Evolutionary conservation across 192 early-diverging fungal species (phyloP).

Genomic region (Linnemannia zychae): DNA sequence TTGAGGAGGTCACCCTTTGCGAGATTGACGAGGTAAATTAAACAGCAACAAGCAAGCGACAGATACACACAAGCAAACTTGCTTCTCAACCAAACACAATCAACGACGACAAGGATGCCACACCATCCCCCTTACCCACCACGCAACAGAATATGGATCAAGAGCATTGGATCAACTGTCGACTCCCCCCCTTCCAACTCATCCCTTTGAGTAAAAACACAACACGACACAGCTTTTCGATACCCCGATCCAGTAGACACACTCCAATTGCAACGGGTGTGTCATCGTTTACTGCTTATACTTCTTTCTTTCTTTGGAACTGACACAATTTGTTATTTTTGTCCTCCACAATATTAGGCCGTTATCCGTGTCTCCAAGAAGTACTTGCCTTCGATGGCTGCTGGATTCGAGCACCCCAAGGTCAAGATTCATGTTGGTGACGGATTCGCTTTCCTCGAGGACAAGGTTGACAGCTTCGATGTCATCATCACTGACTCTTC

Average conservation of each 20-base stretch:
- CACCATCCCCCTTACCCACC: background rate
- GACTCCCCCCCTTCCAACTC: background rate
- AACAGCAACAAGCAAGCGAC: background rate
- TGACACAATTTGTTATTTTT: background rate
- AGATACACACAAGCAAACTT: background rate
- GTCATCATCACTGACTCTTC: slow-evolving; percentile 99
- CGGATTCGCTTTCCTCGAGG: slow-evolving; percentile 93
- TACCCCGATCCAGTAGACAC: background rate
- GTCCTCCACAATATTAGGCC: slow-evolving; percentile 50
- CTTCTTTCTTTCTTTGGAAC: background rate
- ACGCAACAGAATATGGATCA: slow-evolving; percentile 9
- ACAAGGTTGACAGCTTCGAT: slow-evolving; percentile 91
- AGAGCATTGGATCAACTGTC: background rate
- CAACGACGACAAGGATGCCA: background rate
- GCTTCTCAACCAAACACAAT: background rate
- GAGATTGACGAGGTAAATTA: slow-evolving; percentile 92
- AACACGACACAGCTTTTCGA: background rate
- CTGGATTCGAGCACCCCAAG: slow-evolving; percentile 96
- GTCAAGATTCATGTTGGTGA: slow-evolving; percentile 96
- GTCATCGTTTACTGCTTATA: background rate
- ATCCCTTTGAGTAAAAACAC: background rate
- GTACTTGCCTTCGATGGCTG: slow-evolving; percentile 93
- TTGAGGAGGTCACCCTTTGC: slow-evolving; percentile 93
- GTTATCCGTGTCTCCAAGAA: slow-evolving; percentile 93
- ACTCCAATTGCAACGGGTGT: background rate